These are phyloP conservation scores for Trichosporon coremiiforme DNA, from an alignment of 1,284 basidiomycete genomes.

Conservation along the genomic window DNA sequence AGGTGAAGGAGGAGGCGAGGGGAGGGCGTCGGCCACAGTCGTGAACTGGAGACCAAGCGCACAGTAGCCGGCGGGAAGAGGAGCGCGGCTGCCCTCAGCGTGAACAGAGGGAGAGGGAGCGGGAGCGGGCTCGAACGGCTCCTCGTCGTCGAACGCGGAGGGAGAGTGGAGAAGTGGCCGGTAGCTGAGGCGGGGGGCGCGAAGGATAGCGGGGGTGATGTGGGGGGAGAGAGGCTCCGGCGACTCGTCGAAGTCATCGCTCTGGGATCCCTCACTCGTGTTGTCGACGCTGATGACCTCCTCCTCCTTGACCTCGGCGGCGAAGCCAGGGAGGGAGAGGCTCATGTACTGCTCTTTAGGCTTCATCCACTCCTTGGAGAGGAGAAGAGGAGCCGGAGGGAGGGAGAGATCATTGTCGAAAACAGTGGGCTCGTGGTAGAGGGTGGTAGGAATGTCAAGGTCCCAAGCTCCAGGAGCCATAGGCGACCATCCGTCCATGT, in stretches of 20 bases:
- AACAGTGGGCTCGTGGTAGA: slow-evolving; percentile 1
- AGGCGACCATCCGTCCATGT: slow-evolving; percentile 21
- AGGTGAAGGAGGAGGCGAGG: too few relatives aligned
- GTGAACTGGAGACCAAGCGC: slow-evolving; percentile 30
- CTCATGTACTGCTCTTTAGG: slow-evolving; percentile 4
- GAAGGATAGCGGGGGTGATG: neutral
- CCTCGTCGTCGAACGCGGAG: neutral
- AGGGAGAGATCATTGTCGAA: slow-evolving; percentile 7
- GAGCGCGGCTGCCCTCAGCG: slow-evolving; percentile 23
- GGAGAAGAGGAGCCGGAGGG: slow-evolving; percentile 17
- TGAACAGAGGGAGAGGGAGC: neutral
- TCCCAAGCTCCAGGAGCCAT: slow-evolving; percentile 26
- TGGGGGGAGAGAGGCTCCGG: slow-evolving; percentile 10
- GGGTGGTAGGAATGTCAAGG: slow-evolving; percentile 21
- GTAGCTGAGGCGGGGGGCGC: slow-evolving; percentile 16
- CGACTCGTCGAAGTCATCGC: slow-evolving; percentile 8
- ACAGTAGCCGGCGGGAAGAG: slow-evolving; percentile 19
- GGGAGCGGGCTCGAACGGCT: neutral
- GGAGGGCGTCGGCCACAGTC: neutral
- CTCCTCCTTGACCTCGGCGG: slow-evolving; percentile 7
- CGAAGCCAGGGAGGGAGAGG: neutral
- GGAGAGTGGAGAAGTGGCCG: neutral
- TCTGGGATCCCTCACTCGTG: slow-evolving; percentile 2
- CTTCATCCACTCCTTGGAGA: slow-evolving; percentile 18
- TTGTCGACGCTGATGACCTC: slow-evolving; percentile 10